A percentile compares a stretch with the other conserved stretches of the same genome.
phyloP scores from a whole-genome alignment of 2,329 filamentous ascomycete species.

The Ophiocordyceps unilateralis region DNA sequence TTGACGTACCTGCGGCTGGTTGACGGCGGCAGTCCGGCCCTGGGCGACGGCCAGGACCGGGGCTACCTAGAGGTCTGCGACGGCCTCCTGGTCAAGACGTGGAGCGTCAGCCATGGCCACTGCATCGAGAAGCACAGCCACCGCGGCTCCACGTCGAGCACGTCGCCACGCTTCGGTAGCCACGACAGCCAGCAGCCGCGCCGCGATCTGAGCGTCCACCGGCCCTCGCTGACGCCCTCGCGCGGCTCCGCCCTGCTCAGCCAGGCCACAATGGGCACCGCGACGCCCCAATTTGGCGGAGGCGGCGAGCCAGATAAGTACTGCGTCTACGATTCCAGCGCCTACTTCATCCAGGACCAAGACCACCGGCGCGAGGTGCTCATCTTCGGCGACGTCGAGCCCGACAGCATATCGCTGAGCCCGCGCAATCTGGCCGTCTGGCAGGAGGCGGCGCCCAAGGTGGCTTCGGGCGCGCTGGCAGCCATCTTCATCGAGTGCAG shows the following conservation, averaged over 20 bases:
- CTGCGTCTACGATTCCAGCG: conserved; percentile 75
- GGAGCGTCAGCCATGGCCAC: conserved; percentile 76
- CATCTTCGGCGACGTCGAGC: conserved; percentile 91
- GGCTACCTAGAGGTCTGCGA: conserved; percentile 84
- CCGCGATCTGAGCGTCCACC: conserved; percentile 7
- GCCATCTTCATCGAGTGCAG: conserved; percentile 94
- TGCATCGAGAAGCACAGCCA: conserved; percentile 62
- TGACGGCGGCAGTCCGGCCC: conserved; percentile 71
- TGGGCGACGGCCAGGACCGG: conserved; percentile 62
- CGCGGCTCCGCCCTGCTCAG: conserved; percentile 13
- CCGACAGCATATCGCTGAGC: conserved; percentile 66
- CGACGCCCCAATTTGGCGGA: conserved; percentile 3
- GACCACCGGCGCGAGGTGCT: conserved; percentile 59
- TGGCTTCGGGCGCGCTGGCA: conserved; percentile 51
- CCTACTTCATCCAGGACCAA: conserved; percentile 77
- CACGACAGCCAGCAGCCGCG: conserved; percentile 23
- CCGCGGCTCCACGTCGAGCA: conserved; percentile 36
- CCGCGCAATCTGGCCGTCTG: conserved; percentile 74
- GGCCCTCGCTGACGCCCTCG: conserved; percentile 3
- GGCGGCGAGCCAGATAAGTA: conserved; percentile 27
- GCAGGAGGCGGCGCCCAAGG: conserved; percentile 75
- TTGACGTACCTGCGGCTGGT: conserved; percentile 79
- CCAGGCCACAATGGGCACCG: conserved; percentile 10
- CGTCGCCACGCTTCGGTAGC: conserved; percentile 31
- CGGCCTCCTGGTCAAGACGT: conserved; percentile 74